Base-by-base conservation (phyloP, 257 asterid species). In the Fraxinus pennsylvanica region DNA sequence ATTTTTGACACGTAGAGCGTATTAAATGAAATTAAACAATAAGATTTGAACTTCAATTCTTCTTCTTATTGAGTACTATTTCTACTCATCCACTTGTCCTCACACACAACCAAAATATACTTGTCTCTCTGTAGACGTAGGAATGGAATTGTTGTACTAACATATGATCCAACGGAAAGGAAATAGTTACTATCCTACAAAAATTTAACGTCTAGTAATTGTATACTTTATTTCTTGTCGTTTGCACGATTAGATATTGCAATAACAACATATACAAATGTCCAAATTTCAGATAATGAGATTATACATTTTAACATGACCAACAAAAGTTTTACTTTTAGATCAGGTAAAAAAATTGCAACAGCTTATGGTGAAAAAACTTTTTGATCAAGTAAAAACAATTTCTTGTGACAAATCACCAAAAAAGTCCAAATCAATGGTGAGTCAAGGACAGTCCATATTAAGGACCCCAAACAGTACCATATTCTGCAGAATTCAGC, bases 401-500 rank as follows among this genome's bases (percentile, higher is more conserved):
- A 25, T 61, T 61, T 12, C 15, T 22, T 61, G 0, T 27, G 17
- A 27, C 12, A 63, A 63, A 63, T 9, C 17, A 63, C 35, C 69
- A 63, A 57, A 57, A n/a, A 19, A 6, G 68, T 61, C 14, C 4
- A 21, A 9, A 61, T 61, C 14, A 22, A 63, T 25, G 69, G 69
- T 25, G 36, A 63, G 35, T 22, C 69, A 22, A 30, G 47, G 79
- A 41, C 47, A 9, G 47, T 41, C 50, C 50, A 41, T 3, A 41
- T 9, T 41, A 41, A 14, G 50, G 14, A 41, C 66, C 79, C 67
- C 50, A 25, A 43, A 66, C 21, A 52, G 81, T 52, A 39, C 73
- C 81, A 78, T 41, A 36, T 65, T 52, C 50, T 71, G 73, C 67
- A 76, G 74, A 38, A 71, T 68, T 73, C 76, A 72, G 69, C 81